Evolutionary conservation across 768 basidiomycete genomes (phyloP).

Genomic region (Tulasnella sp.): DNA sequence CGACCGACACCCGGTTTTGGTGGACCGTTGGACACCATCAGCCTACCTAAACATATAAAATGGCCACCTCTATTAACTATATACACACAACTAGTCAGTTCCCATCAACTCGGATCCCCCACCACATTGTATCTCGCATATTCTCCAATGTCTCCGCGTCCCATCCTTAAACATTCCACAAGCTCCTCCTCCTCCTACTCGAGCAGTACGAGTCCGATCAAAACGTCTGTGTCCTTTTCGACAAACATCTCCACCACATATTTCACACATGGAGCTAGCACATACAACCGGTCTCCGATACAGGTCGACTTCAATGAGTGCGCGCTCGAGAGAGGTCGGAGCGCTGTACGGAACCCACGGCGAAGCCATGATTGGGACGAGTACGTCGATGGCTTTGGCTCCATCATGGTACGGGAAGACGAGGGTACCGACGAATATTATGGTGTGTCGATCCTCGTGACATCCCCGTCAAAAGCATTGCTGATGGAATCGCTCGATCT

Average conservation of each 20-base stretch:
- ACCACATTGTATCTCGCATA: too few relatives aligned
- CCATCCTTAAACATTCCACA: conserved; percentile 8
- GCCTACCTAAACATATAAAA: too few relatives aligned
- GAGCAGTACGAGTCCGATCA: background rate
- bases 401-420: conserved; percentile 8
- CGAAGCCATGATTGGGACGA: background rate
- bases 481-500: background rate
- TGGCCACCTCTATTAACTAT: too few relatives aligned
- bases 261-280: conserved; percentile 12
- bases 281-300: conserved; percentile 14
- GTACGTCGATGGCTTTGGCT: conserved; percentile 6
- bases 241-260: conserved; percentile 15
- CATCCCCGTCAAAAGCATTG: background rate
- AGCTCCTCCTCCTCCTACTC: background rate
- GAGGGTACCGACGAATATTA: conserved; percentile 13
- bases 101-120: too few relatives aligned
- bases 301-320: conserved; percentile 5
- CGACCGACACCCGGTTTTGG: too few relatives aligned
- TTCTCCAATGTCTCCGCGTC: conserved; percentile 2
- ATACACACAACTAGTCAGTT: too few relatives aligned
- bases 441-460: background rate
- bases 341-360: background rate
- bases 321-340: background rate
- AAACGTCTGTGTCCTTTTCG: conserved; percentile 11
- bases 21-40: too few relatives aligned